Percentiles rank a stretch among this genome's conserved stretches.
phyloP scores from a whole-genome alignment of 345 rosid species.

The Aquilaria sinensis region DNA sequence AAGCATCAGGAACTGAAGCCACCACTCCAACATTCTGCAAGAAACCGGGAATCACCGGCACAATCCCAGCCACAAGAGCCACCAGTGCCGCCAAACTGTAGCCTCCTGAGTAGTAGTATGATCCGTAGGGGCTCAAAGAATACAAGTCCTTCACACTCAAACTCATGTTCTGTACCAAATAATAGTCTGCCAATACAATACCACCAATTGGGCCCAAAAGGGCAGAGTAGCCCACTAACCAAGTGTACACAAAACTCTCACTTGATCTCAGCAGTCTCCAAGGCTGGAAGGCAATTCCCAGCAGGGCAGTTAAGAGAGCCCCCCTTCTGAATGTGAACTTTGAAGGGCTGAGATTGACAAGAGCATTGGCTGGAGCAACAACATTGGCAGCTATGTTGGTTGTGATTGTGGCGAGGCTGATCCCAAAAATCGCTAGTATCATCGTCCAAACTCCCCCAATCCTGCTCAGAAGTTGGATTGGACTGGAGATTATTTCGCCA shows the following conservation, averaged over 20 bases:
- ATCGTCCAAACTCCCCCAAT: slow-evolving; percentile 66
- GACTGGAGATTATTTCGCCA: slow-evolving; percentile 72
- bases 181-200: slow-evolving; percentile 68
- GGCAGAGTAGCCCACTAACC: slow-evolving; percentile 91
- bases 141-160: slow-evolving; percentile 56
- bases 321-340: slow-evolving; percentile 78
- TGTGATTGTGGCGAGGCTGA: slow-evolving; percentile 75
- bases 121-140: slow-evolving; percentile 49
- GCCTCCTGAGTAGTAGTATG: slow-evolving; percentile 59
- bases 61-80: slow-evolving; percentile 58
- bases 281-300: slow-evolving; percentile 82
- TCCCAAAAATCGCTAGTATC: slow-evolving; percentile 64
- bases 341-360: slow-evolving; percentile 80
- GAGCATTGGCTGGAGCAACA: slow-evolving; percentile 89
- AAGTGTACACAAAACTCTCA: slow-evolving; percentile 91
- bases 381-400: slow-evolving; percentile 95
- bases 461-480: slow-evolving; percentile 65
- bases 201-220: slow-evolving; percentile 87
- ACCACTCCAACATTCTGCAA: slow-evolving; percentile 60
- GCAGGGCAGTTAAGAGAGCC: slow-evolving; percentile 71
- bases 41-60: slow-evolving; percentile 85
- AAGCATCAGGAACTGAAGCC: slow-evolving; percentile 27
- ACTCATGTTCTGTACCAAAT: slow-evolving; percentile 38
- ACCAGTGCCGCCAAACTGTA: slow-evolving; percentile 52
- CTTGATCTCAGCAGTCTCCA: slow-evolving; percentile 85